A percentile compares a stretch with the other conserved stretches of the same genome.
Conservation (phyloP, 805 yeast species). For the Phaffomyces thermotolerans region DNA sequence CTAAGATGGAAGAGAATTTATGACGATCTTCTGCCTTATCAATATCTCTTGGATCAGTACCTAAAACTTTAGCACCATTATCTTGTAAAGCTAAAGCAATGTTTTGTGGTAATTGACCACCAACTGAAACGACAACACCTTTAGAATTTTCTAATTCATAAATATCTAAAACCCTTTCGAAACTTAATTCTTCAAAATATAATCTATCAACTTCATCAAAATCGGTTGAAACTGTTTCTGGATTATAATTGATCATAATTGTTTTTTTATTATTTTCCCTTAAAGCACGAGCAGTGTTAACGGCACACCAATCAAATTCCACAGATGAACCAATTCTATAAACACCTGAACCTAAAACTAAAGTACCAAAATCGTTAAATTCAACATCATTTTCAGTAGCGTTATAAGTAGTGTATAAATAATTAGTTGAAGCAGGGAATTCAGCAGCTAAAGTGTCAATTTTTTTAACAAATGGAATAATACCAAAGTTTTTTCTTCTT, state of each 20-base stretch:
- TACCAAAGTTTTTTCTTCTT: slow-evolving; percentile 70
- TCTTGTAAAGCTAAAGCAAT: slow-evolving; percentile 80
- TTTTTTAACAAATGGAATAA: slow-evolving; percentile 90
- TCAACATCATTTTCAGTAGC: slow-evolving; percentile 79
- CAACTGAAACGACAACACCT: slow-evolving; percentile 94
- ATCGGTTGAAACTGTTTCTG: slow-evolving; percentile 97
- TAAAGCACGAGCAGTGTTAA: slow-evolving; percentile 89
- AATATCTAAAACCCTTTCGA: slow-evolving; percentile 95
- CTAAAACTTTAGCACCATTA: slow-evolving; percentile 81
- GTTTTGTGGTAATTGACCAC: slow-evolving; percentile 97
- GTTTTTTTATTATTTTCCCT: slow-evolving; percentile 84
- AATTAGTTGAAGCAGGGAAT: slow-evolving; percentile 96
- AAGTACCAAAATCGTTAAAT: slow-evolving; percentile 83
- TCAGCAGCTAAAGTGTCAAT: slow-evolving; percentile 98
- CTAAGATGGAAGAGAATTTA: slow-evolving; percentile 90
- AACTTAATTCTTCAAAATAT: slow-evolving; percentile 90
- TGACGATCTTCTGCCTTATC: slow-evolving; percentile 98
- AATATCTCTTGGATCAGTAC: slow-evolving; percentile 90
- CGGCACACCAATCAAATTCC: slow-evolving; percentile 99
- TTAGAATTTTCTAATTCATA: slow-evolving; percentile 85
- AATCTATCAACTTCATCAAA: slow-evolving; percentile 97
- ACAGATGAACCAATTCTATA: slow-evolving; percentile 98
- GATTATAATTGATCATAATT: slow-evolving; percentile 94
- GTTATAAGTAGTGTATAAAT: slow-evolving; percentile 91
- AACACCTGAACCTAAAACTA: slow-evolving; percentile 98